Evolutionary conservation across 768 basidiomycete genomes (phyloP).

Genomic region (Suillus alpinus): DNA sequence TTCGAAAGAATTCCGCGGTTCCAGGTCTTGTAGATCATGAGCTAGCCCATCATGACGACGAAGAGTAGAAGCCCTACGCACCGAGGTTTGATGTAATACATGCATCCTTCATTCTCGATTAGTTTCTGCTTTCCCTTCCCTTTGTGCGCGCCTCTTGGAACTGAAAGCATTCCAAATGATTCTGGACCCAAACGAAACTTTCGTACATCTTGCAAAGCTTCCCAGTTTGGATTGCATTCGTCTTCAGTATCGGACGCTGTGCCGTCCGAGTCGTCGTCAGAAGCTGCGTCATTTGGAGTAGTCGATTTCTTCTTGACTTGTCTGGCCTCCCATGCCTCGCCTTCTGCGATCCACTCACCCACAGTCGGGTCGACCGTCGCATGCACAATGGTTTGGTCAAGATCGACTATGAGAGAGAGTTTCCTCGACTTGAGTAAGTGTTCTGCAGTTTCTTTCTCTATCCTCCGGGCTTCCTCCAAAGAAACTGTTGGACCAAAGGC

Average conservation of each 20-base stretch:
- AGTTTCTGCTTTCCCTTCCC: slow-evolving; percentile 59
- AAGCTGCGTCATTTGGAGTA: slow-evolving; percentile 26
- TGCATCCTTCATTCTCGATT: slow-evolving; percentile 78
- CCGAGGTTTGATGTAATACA: slow-evolving; percentile 99
- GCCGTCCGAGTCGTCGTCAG: slow-evolving; percentile 39
- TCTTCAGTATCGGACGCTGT: slow-evolving; percentile 42
- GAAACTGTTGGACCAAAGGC: slow-evolving; percentile 90
- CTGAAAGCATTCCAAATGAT: slow-evolving; percentile 46
- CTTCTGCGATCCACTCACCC: slow-evolving; percentile 93
- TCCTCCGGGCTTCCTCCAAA: slow-evolving; percentile 84
- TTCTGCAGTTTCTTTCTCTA: slow-evolving; percentile 80
- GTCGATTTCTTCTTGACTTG: slow-evolving; percentile 43
- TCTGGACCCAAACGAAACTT: slow-evolving; percentile 89
- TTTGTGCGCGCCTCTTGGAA: slow-evolving; percentile 36
- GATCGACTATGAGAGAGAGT: slow-evolving; percentile 94
- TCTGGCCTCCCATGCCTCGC: slow-evolving; percentile 73
- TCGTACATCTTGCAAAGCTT: slow-evolving; percentile 85
- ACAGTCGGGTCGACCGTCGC: slow-evolving; percentile 98
- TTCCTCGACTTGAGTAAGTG: slow-evolving; percentile 73
- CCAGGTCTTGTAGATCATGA: slow-evolving; percentile 57
- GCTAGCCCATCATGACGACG: slow-evolving; percentile 6
- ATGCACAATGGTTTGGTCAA: slow-evolving; percentile 98
- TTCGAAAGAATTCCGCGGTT: slow-evolving; percentile 73
- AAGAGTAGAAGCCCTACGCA: slow-evolving; percentile 34
- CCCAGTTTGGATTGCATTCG: slow-evolving; percentile 89